Conservation (phyloP, 1,284 basidiomycete genomes). For the Naganishia sp. region DNA sequence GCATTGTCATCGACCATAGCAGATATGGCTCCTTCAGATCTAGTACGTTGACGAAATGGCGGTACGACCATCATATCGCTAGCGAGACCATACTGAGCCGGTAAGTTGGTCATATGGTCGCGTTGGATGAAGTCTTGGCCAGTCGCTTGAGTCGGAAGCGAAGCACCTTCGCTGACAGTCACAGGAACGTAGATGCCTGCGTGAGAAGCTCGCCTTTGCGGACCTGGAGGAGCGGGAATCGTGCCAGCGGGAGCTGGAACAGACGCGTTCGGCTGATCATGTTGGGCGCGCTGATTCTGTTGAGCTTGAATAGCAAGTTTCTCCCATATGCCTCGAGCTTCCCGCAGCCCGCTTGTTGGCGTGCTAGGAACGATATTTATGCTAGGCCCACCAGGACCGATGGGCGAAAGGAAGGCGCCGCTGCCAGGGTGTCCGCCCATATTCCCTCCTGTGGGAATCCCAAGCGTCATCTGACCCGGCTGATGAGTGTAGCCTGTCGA, state of each 20-base stretch:
- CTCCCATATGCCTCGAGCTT: constrained; percentile 50
- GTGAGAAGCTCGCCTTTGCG: constrained; percentile 29
- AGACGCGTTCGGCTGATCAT: constrained; percentile 34
- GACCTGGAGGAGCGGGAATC: constrained; percentile 18
- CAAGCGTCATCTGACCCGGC: constrained; percentile 28
- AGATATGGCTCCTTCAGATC: constrained; percentile 30
- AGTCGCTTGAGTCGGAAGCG: neutral
- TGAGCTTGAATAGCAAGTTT: constrained; percentile 43
- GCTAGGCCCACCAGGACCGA: constrained; percentile 49
- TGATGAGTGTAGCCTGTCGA: constrained; percentile 17
- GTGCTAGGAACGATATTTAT: constrained; percentile 55
- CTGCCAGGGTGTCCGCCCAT: constrained; percentile 9
- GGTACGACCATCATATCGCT: constrained; percentile 5
- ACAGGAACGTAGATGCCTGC: constrained; percentile 30
- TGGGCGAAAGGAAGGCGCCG: constrained; percentile 30
- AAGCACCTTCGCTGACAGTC: neutral
- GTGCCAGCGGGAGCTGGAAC: constrained; percentile 20
- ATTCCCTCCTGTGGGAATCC: constrained; percentile 30
- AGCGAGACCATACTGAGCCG: neutral
- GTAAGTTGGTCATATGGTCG: too few relatives aligned
- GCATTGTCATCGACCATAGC: constrained; percentile 15
- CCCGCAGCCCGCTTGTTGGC: constrained; percentile 51
- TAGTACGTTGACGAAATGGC: constrained; percentile 20
- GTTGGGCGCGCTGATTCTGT: constrained; percentile 36
- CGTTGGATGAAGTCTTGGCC: neutral